Conservation (phyloP, 2,329 filamentous ascomycete genomes). For the Cercospora beticola region DNA sequence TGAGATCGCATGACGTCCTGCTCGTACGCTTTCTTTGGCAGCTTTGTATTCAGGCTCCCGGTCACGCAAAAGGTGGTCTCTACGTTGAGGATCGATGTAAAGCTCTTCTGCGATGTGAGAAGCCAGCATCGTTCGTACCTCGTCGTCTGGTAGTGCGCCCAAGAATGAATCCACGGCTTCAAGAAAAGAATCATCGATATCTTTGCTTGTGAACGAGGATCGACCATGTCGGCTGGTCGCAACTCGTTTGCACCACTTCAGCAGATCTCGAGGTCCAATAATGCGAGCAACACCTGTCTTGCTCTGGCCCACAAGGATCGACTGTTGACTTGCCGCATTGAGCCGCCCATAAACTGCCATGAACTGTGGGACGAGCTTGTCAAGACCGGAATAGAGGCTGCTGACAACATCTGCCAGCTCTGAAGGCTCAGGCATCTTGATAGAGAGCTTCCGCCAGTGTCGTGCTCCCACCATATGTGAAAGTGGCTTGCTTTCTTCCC, state of each 20-base stretch:
- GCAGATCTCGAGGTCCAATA: conserved; percentile 71
- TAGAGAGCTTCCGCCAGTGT: conserved; percentile 77
- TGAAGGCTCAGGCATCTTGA: conserved; percentile 62
- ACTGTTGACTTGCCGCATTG: conserved; percentile 39
- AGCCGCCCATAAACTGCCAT: conserved; percentile 57
- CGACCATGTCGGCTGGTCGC: conserved; percentile 62
- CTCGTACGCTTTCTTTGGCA: conserved; percentile 30
- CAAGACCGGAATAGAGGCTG: conserved; percentile 68
- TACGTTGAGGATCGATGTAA: conserved; percentile 78
- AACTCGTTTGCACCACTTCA: conserved; percentile 87
- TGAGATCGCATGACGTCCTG: conserved; percentile 36
- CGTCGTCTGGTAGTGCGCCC: conserved; percentile 69
- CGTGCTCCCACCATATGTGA: conserved; percentile 73
- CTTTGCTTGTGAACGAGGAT: conserved; percentile 64
- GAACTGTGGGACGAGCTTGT: conserved; percentile 55
- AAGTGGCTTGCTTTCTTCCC: conserved; percentile 69
- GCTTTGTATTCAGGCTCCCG: conserved; percentile 69
- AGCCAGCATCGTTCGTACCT: conserved; percentile 61
- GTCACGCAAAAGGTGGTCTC: conserved; percentile 71
- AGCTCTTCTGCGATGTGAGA: conserved; percentile 79
- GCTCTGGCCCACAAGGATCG: conserved; percentile 46
- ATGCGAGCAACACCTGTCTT: conserved; percentile 60
- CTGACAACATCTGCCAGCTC: conserved; percentile 76
- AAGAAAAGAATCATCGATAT: conserved; percentile 85
- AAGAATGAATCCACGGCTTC: conserved; percentile 93